Evolutionary conservation across 73 alveolate species (phyloP).

Genomic region (Blepharisma stoltei): DNA sequence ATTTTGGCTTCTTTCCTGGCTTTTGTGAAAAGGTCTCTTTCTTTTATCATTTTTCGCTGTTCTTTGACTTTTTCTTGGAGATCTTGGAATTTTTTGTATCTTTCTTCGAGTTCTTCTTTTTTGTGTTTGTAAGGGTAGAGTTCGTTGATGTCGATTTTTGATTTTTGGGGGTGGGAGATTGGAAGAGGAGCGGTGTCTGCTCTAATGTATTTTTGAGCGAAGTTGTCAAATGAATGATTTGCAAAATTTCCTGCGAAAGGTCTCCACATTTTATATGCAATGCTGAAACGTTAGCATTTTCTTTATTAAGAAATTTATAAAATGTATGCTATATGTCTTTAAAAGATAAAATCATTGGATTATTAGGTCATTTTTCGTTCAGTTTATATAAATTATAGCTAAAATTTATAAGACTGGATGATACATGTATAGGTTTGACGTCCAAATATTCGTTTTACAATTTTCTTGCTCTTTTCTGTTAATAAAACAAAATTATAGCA

Average conservation of each 20-base stretch:
- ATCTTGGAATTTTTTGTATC: background rate
- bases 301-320: too few species aligned
- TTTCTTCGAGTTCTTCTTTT: background rate
- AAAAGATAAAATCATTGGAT: too few species aligned
- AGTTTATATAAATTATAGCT: too few species aligned
- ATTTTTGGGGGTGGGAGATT: background rate
- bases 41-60: background rate
- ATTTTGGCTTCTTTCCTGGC: constrained; percentile 6
- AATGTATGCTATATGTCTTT: too few species aligned
- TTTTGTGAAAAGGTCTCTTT: constrained; percentile 13
- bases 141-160: background rate
- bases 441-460: too few species aligned
- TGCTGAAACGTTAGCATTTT: too few species aligned
- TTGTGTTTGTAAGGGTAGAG: background rate
- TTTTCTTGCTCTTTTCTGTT: too few species aligned
- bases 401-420: too few species aligned
- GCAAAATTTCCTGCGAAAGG: background rate
- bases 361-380: too few species aligned
- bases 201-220: background rate
- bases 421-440: too few species aligned
- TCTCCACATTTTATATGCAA: constrained; percentile 15
- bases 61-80: background rate
- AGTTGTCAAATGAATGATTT: constrained; percentile 10
- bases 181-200: background rate
- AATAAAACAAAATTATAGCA: too few species aligned